Base-by-base conservation (phyloP, 768 basidiomycete species). In the Lentinus tigrinus region DNA sequence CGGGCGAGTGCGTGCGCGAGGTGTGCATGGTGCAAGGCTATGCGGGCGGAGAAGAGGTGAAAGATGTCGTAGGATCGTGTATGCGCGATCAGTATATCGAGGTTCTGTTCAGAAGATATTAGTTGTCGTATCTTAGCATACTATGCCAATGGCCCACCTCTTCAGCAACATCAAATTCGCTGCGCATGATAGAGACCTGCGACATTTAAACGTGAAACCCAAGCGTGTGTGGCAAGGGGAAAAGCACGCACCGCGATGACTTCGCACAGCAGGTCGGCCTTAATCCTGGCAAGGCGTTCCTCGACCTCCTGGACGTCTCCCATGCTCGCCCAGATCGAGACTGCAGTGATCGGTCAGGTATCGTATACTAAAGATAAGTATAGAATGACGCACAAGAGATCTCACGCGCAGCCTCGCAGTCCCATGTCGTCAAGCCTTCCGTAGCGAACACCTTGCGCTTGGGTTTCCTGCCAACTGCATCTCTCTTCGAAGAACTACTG, bases 201-300 rank as follows among this genome's bases (percentile, higher is more conserved):
- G 26, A 54, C 57, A 14, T 51, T 54, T 31, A 49, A 26, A 40
- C 16, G 47, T n/a, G 24, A 5, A 13, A 28, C n/a, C 11, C 23
- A 57, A 27, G 14, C 47, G 5, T 13, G 4, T 10, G 38, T 4
- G 6, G 5, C 5, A 40, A 13, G 40, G 49, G 14, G 4, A 17
- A 38, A n/a, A 38, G 8, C 2, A 65, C 80, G 38, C 69, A 90
- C 89, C 6, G 81, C 81, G 17, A 85, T 75, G 6, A 91, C 76
- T 65, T 93, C 91, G 58, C 84, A 87, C 39, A 89, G 67, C 57
- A 91, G 67, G 62, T 92, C 89, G 0, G 87, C 88, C 60, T 85
- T 85, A 43, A 92, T 79, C 52, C 78, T 80, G n/a, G 78, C 75
- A 58, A 88, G 75, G 34, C 78, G 73, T 17, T 72, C 68, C 37